A percentile compares a stretch with the other conserved stretches of the same genome.
These are phyloP conservation scores for Scedosporium aurantiacum DNA, from an alignment of 2,329 filamentous ascomycete genomes.

Conservation along the genomic window DNA sequence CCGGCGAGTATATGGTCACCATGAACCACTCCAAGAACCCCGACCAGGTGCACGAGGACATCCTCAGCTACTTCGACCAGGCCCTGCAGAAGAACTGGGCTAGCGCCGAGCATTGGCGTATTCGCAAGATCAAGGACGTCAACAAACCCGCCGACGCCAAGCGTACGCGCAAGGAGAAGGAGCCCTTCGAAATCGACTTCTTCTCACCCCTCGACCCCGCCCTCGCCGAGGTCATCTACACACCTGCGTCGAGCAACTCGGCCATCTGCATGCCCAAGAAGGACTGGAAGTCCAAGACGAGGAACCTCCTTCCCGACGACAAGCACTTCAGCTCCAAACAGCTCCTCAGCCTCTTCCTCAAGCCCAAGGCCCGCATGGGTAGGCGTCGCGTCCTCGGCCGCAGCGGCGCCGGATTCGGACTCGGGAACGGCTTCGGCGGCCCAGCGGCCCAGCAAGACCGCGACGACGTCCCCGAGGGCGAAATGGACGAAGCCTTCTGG, in stretches of 20 bases:
- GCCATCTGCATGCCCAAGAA: constrained; percentile 81
- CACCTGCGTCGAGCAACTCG: constrained; percentile 66
- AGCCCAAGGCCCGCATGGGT: constrained; percentile 79
- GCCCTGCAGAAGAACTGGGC: constrained; percentile 95
- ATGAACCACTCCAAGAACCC: constrained; percentile 55
- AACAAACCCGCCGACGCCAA: constrained; percentile 42
- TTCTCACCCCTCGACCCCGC: constrained; percentile 58
- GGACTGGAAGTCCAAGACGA: constrained; percentile 88
- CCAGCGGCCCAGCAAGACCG: constrained; percentile 17
- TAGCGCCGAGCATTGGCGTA: constrained; percentile 97
- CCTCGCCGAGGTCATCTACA: constrained; percentile 68
- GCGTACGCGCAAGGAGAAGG: constrained; percentile 82
- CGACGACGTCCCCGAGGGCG: constrained; percentile 47
- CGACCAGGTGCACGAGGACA: constrained; percentile 75
- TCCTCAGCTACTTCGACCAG: constrained; percentile 96
- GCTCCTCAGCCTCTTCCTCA: constrained; percentile 80
- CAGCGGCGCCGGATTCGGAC: constrained; percentile 30
- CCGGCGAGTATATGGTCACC: constrained; percentile 65
- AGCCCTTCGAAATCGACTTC: constrained; percentile 93
- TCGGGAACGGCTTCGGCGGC: constrained; percentile 24
- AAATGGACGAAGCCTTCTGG: constrained; percentile 96
- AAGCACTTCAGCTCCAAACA: constrained; percentile 97
- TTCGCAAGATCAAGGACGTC: constrained; percentile 77
- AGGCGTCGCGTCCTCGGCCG: constrained; percentile 36
- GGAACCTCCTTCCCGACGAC: constrained; percentile 90